Evolutionary conservation across 2,329 filamentous ascomycete genomes (phyloP).

Genomic region (Colletotrichum lini): DNA sequence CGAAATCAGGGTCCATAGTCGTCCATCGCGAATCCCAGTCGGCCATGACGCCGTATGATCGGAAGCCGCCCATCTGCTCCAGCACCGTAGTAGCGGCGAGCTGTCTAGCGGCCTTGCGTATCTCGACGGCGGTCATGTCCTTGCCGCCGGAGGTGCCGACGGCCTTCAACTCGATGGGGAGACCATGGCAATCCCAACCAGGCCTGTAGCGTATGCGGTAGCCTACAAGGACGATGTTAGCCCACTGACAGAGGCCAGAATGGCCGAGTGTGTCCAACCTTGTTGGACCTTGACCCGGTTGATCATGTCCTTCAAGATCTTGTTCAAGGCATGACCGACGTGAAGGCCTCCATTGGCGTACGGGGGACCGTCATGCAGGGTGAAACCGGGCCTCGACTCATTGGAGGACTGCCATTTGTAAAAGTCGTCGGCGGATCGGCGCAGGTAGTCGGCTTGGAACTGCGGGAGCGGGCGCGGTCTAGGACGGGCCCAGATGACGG

Average conservation of each 20-base stretch:
- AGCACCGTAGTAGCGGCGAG: conserved; percentile 79
- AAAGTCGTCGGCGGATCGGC: conserved; percentile 86
- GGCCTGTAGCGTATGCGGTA: conserved; percentile 85
- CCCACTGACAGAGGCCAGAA: not conserved
- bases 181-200: conserved; percentile 97
- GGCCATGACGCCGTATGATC: conserved; percentile 82
- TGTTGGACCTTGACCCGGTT: conserved; percentile 84
- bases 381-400: conserved; percentile 74
- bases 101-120: conserved; percentile 74
- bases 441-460: conserved; percentile 72
- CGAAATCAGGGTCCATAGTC: conserved; percentile 84
- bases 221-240: conserved; percentile 51
- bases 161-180: conserved; percentile 97
- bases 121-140: conserved; percentile 66
- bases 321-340: conserved; percentile 95
- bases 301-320: conserved; percentile 96
- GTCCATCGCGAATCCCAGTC: conserved; percentile 84
- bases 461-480: conserved; percentile 68
- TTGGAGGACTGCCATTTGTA: conserved; percentile 86
- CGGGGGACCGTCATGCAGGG: conserved; percentile 94
- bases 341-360: conserved; percentile 96
- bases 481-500: conserved; percentile 19
- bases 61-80: conserved; percentile 81
- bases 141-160: conserved; percentile 70
- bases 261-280: conserved; percentile 56